A percentile compares a stretch with the other conserved stretches of the same genome.
These are phyloP conservation scores for Saxophila tyrrhenica DNA, from an alignment of 495 filamentous ascomycete species.

Conservation along the genomic window DNA sequence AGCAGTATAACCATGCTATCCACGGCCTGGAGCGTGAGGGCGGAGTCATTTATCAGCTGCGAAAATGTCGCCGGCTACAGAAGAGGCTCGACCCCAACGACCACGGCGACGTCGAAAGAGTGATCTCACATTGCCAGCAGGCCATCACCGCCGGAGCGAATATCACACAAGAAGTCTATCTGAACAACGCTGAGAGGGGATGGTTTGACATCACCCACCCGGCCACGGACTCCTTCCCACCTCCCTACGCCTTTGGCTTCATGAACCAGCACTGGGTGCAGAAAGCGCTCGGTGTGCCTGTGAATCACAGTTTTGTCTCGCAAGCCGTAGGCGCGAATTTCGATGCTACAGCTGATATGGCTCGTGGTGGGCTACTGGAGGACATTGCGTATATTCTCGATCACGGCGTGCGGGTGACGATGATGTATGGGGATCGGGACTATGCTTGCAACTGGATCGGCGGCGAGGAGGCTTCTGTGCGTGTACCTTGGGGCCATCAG, in stretches of 20 bases:
- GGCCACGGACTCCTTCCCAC: conserved; percentile 13
- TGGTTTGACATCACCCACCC: conserved; percentile 21
- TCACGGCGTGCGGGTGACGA: conserved; percentile 20
- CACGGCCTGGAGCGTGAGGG: conserved; percentile 20
- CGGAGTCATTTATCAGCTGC: conserved; percentile 19
- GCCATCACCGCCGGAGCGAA: conserved; percentile 28
- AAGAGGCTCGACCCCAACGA: conserved; percentile 16
- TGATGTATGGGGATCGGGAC: conserved; percentile 29
- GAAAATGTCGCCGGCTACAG: conserved; percentile 14
- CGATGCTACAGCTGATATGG: conserved; percentile 17
- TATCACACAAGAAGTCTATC: neutral
- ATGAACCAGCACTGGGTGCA: conserved; percentile 23
- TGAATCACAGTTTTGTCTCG: conserved; percentile 12
- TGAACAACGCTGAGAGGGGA: neutral
- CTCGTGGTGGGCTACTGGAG: conserved; percentile 12
- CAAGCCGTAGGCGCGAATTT: neutral
- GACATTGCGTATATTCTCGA: conserved; percentile 22
- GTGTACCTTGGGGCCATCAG: neutral
- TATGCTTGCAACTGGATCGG: conserved; percentile 27
- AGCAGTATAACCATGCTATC: conserved; percentile 6
- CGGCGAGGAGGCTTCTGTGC: conserved; percentile 22
- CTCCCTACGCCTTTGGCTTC: conserved; percentile 17
- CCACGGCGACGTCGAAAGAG: conserved; percentile 16
- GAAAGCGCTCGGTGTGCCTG: conserved; percentile 22
- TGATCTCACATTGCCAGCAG: conserved; percentile 32